Conservation (phyloP, 495 filamentous ascomycete genomes). For the Daldinia caldariorum region DNA sequence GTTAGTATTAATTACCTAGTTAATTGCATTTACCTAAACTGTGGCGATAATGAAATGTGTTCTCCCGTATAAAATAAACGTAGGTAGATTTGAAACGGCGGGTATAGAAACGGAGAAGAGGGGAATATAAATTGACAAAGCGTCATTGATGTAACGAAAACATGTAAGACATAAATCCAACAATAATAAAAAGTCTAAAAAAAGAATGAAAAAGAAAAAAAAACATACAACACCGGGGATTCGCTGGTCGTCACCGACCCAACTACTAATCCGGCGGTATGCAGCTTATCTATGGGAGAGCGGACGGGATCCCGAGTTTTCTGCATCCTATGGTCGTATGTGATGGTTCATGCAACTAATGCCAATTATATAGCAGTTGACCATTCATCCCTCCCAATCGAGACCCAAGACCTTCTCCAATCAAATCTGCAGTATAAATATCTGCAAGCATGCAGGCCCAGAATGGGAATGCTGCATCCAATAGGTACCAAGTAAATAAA, state of each 20-base stretch:
- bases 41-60: not conserved
- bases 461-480: not conserved
- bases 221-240: slow-evolving; percentile 60
- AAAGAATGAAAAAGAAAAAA: slow-evolving; percentile 33
- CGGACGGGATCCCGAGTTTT: slow-evolving; percentile 62
- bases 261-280: slow-evolving; percentile 58
- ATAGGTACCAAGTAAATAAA: too few species aligned
- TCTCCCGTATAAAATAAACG: not conserved
- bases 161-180: not conserved
- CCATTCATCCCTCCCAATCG: not conserved
- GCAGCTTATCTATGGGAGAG: slow-evolving; percentile 59
- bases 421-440: not conserved
- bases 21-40: too few species aligned
- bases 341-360: slow-evolving; percentile 6
- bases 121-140: not conserved
- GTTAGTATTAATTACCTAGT: slow-evolving; percentile 19
- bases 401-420: not conserved
- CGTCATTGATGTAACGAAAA: not conserved
- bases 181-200: not conserved
- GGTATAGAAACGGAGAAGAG: not conserved
- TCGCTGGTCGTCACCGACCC: slow-evolving; percentile 63
- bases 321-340: slow-evolving; percentile 59
- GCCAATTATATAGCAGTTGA: slow-evolving; percentile 17
- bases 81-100: not conserved
- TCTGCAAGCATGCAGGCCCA: not conserved